These are phyloP conservation scores for Lenwebbia sp. DNA, from an alignment of 345 rosid species.

Conservation along the genomic window DNA sequence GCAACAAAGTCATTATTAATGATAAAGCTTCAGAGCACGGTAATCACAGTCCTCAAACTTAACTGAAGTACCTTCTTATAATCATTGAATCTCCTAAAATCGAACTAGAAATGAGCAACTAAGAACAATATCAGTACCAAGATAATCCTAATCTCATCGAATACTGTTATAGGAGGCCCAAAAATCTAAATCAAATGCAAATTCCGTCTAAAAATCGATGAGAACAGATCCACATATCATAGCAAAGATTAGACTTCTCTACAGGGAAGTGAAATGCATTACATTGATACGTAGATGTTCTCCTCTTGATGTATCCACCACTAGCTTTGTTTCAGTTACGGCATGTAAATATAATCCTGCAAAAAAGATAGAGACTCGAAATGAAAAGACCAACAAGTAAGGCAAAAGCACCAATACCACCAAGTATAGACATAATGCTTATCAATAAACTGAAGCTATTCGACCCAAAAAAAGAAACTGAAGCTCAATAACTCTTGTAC, in stretches of 20 bases:
- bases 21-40: not conserved
- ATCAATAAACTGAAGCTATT: not conserved
- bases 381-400: not conserved
- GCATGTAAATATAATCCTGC: constrained; percentile 78
- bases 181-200: not conserved
- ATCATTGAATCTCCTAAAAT: not conserved
- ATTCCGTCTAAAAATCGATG: not conserved
- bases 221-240: not conserved
- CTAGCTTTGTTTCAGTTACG: constrained; percentile 81
- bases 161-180: not conserved
- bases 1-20: not conserved
- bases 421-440: not conserved
- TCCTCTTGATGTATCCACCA: constrained; percentile 96
- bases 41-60: not conserved
- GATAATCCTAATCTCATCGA: not conserved
- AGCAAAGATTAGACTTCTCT: not conserved
- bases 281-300: constrained; percentile 84
- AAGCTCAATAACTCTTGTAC: not conserved
- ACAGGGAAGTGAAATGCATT: constrained; percentile 12
- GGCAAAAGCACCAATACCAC: not conserved
- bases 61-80: not conserved
- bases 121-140: not conserved
- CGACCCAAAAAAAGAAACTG: no score
- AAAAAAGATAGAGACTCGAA: not conserved
- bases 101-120: not conserved